Evolutionary conservation across 2,329 filamentous ascomycete genomes (phyloP).

Genomic region (Fusarium sp.): DNA sequence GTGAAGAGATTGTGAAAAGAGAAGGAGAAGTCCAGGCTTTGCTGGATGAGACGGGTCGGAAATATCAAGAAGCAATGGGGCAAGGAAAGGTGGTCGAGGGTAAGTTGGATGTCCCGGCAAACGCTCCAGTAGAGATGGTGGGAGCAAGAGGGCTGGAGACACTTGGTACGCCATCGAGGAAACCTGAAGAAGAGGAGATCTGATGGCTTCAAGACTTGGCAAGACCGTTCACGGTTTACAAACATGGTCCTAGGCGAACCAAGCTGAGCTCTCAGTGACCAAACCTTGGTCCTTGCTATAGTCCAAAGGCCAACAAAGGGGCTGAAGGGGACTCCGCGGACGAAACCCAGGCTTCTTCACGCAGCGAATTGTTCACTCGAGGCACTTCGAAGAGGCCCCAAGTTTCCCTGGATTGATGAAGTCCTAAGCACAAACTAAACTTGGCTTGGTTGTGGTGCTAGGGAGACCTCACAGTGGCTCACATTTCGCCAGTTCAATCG

Average conservation of each 20-base stretch:
- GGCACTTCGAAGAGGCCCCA: background rate
- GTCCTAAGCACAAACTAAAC: too few species aligned
- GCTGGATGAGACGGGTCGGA: constrained; percentile 81
- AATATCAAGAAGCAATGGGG: constrained; percentile 60
- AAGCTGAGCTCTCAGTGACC: background rate
- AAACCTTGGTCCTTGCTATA: background rate
- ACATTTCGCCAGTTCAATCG: background rate
- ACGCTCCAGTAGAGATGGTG: constrained; percentile 38
- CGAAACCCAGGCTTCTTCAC: background rate
- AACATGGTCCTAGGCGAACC: background rate
- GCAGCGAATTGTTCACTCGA: background rate
- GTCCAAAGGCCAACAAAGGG: background rate
- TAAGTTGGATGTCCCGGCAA: constrained; percentile 32
- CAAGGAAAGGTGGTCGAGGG: constrained; percentile 42
- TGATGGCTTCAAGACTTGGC: background rate
- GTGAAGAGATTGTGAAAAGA: constrained; percentile 71
- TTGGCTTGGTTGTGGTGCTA: background rate
- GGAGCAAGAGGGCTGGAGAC: constrained; percentile 53
- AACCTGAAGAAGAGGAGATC: constrained; percentile 39
- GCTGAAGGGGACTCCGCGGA: background rate
- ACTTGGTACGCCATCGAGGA: constrained; percentile 47
- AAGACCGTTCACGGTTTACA: background rate
- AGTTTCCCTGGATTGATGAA: background rate
- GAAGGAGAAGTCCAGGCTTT: constrained; percentile 84
- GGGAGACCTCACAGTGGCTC: background rate